Evolutionary conservation across 257 asterid genomes (phyloP), one percentile per base, ranked within the genome.

Genomic region (Salvia rosmarinus): DNA sequence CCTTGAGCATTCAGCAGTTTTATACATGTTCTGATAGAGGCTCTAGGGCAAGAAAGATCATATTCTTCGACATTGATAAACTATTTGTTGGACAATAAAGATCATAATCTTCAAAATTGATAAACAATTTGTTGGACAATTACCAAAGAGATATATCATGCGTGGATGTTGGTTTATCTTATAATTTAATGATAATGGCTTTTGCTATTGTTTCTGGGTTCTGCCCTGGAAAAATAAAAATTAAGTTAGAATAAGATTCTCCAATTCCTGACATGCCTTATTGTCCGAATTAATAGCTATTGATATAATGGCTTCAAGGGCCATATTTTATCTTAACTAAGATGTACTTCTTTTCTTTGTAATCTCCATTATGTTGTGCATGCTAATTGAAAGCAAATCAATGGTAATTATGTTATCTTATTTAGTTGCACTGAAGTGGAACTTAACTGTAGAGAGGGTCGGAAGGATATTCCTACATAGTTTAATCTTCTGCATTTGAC

Each of bases 41-140:
- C 49, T 47, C 11, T 20, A 43, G 46, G 40, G 57, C 30, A 28
- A 21, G 66, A 37, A 54, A 56, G 63, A n/a, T 51, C 39, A 21
- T 67, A 67, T 68, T 52, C 39, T 12, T 39, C 47, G 8, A 51
- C 40, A 68, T 52, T 43, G 61, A 68, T 51, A 68, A 35, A 52
- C 51, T 11, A 35, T 52, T 68, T 52, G 40, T 20, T 35, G 46
- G 40, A 51, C 30, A 28, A 21, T 60, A 37, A 54, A 56, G 63
- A n/a, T 51, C 39, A 21, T 67, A 67, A 52, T 52, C 39, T 12
- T 39, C 47, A 4, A 51, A 28, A 68, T 52, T 43, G 61, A 68
- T 51, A 68, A 35, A 52, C 51, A 19, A 35, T 52, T 68, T 52
- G 40, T 68, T 11, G 54, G 54, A 50, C 46, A 50, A 47, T 67